These are phyloP conservation scores for Phlegmacium glaucopus DNA, from an alignment of 768 basidiomycete species.

Conservation along the genomic window DNA sequence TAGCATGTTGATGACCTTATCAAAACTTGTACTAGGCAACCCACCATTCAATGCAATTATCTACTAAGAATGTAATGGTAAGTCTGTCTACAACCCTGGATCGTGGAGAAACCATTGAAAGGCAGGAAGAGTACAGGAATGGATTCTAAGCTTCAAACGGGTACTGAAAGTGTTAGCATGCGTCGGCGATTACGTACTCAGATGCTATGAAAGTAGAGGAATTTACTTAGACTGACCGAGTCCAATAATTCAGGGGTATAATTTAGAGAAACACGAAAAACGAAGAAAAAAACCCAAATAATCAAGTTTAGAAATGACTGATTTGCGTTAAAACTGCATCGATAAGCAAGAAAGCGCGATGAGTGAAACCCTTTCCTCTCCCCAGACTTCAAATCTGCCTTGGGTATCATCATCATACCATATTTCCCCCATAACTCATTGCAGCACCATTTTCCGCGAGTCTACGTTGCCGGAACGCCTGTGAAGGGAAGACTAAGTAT, in stretches of 20 bases:
- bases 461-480: conserved; percentile 76
- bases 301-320: too few relatives aligned
- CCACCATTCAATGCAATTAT: conserved; percentile 80
- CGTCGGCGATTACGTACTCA: too few relatives aligned
- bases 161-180: too few relatives aligned
- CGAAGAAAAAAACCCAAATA: too few relatives aligned
- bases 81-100: conserved; percentile 32
- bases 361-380: background rate
- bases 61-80: conserved; percentile 65
- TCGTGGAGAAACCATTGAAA: conserved; percentile 5
- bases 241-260: too few relatives aligned
- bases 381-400: background rate
- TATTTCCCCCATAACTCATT: conserved; percentile 58
- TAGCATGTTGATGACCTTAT: background rate
- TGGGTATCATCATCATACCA: conserved; percentile 34
- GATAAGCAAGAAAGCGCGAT: background rate
- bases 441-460: conserved; percentile 58
- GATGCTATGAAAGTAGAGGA: too few relatives aligned
- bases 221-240: too few relatives aligned
- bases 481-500: conserved; percentile 6
- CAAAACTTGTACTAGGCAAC: background rate
- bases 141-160: too few relatives aligned
- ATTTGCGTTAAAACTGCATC: too few relatives aligned
- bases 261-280: too few relatives aligned
- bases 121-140: too few relatives aligned